Evolutionary conservation across 2,329 filamentous ascomycete species (phyloP).

Genomic region (Neurospora sp.): DNA sequence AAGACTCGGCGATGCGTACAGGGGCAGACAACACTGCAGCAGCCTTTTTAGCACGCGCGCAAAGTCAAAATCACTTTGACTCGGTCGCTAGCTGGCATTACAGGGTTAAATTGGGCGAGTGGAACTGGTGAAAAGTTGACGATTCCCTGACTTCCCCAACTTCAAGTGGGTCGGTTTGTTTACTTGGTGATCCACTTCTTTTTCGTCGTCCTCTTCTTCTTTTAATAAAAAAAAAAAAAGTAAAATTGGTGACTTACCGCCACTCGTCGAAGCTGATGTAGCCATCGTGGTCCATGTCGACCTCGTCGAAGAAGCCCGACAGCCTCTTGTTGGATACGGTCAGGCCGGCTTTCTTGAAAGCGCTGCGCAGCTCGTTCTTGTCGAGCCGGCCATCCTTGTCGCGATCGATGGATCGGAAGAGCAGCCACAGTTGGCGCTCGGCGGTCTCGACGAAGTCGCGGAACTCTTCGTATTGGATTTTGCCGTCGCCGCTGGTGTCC

Average conservation of each 20-base stretch:
- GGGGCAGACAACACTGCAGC: neutral
- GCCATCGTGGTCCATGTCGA: conserved; percentile 83
- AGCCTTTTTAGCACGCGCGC: neutral
- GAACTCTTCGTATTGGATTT: conserved; percentile 91
- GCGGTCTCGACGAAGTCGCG: conserved; percentile 77
- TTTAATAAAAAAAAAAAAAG: neutral
- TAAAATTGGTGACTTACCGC: conserved; percentile 58
- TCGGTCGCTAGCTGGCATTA: neutral
- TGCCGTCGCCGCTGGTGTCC: conserved; percentile 76
- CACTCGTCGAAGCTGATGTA: conserved; percentile 88
- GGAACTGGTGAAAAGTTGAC: neutral
- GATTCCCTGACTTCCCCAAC: neutral
- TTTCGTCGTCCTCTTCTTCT: neutral
- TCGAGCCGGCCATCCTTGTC: conserved; percentile 80
- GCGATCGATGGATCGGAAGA: conserved; percentile 81
- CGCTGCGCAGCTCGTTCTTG: conserved; percentile 69
- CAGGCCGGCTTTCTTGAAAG: conserved; percentile 70
- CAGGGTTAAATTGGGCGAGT: neutral
- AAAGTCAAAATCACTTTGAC: neutral
- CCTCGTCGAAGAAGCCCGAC: conserved; percentile 76
- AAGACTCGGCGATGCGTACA: neutral
- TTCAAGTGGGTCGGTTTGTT: neutral
- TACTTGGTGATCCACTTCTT: neutral
- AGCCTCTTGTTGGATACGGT: conserved; percentile 68
- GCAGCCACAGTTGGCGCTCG: conserved; percentile 67